phyloP scores from a whole-genome alignment of 2,329 filamentous ascomycete genomes.

The Xylariaceae sp. region DNA sequence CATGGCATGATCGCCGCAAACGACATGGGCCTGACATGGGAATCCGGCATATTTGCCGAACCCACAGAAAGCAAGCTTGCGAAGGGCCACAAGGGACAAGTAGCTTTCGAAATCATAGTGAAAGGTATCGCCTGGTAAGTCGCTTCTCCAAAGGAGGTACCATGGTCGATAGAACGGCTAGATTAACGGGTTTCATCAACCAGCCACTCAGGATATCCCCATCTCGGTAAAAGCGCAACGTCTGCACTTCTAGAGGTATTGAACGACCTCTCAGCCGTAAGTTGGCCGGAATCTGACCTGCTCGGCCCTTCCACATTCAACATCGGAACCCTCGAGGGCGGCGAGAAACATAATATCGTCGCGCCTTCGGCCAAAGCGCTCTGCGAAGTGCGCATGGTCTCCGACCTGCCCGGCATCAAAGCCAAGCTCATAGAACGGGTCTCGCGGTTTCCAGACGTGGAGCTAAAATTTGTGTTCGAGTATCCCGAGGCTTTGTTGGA shows the following conservation, averaged over 20 bases:
- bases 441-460: conserved; percentile 32
- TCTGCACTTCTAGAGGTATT: conserved; percentile 32
- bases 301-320: conserved; percentile 40
- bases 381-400: conserved; percentile 38
- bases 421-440: conserved; percentile 34
- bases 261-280: conserved; percentile 31
- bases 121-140: conserved; percentile 28
- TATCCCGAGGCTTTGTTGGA: conserved; percentile 40
- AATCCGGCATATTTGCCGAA: conserved; percentile 50
- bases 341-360: conserved; percentile 39
- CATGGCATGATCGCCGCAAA: conserved; percentile 52
- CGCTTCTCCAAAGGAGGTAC: background rate
- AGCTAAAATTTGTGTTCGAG: conserved; percentile 35
- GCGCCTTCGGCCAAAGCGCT: conserved; percentile 37
- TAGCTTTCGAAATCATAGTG: conserved; percentile 32
- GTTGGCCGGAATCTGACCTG: conserved; percentile 35
- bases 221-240: conserved; percentile 35
- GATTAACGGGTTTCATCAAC: background rate
- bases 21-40: conserved; percentile 38
- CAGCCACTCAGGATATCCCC: conserved; percentile 37
- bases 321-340: conserved; percentile 37
- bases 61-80: conserved; percentile 52
- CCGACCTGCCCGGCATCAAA: conserved; percentile 35
- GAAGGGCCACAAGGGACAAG: conserved; percentile 49
- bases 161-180: background rate